Percentiles rank a stretch among this genome's conserved stretches.
Conservation (phyloP, 768 basidiomycete genomes). For the Phanerochaete carnosa region DNA sequence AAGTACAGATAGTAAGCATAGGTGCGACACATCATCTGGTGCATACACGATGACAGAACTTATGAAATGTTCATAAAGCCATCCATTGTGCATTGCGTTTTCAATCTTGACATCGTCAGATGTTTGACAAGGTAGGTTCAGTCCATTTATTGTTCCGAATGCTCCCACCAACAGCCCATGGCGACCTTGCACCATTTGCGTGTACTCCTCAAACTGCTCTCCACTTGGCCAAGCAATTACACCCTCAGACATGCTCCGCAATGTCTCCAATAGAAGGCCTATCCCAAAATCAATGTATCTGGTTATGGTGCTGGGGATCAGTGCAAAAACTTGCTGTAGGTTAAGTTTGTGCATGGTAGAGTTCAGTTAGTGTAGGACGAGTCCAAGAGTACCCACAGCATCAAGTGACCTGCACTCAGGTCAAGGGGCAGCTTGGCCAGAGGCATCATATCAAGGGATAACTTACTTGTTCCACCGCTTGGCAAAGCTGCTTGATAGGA, state of each 20-base stretch:
- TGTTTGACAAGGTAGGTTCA: too few relatives aligned
- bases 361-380: slow-evolving; percentile 36
- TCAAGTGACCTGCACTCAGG: slow-evolving; percentile 29
- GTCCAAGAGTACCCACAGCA: slow-evolving; percentile 37
- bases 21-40: too few relatives aligned
- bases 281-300: slow-evolving; percentile 33
- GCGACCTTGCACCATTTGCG: not conserved
- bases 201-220: not conserved
- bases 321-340: slow-evolving; percentile 39
- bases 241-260: slow-evolving; percentile 24
- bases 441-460: slow-evolving; percentile 31
- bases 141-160: too few relatives aligned
- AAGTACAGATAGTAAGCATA: too few relatives aligned
- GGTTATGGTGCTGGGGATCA: slow-evolving; percentile 35
- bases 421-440: slow-evolving; percentile 19
- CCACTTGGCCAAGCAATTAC: not conserved
- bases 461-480: slow-evolving; percentile 10
- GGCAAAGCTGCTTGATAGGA: slow-evolving; percentile 36
- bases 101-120: too few relatives aligned
- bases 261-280: slow-evolving; percentile 26
- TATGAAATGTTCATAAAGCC: too few relatives aligned
- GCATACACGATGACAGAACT: too few relatives aligned
- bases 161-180: too few relatives aligned
- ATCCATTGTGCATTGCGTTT: too few relatives aligned
- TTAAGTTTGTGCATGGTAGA: slow-evolving; percentile 37